These are phyloP conservation scores for Termitomyces sp. DNA, from an alignment of 768 basidiomycete species.

Conservation along the genomic window DNA sequence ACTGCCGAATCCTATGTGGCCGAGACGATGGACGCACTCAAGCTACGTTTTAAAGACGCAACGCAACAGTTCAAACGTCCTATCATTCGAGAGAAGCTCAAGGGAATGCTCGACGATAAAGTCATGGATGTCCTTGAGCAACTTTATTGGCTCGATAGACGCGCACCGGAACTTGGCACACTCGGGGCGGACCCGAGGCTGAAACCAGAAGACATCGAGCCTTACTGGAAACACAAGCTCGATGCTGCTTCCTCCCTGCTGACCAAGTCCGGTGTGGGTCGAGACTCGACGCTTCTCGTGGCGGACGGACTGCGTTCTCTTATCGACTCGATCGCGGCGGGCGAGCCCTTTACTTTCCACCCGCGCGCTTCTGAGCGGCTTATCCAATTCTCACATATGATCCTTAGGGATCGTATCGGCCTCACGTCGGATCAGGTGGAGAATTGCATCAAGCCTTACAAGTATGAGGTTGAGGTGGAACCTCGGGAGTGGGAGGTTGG, in stretches of 20 bases:
- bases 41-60: slow-evolving; percentile 84
- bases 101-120: slow-evolving; percentile 91
- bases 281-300: slow-evolving; percentile 91
- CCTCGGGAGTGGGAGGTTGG: slow-evolving; percentile 90
- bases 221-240: slow-evolving; percentile 95
- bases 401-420: slow-evolving; percentile 89
- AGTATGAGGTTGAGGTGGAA: slow-evolving; percentile 97
- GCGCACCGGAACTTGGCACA: slow-evolving; percentile 67
- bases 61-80: slow-evolving; percentile 86
- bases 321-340: slow-evolving; percentile 84
- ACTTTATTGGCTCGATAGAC: slow-evolving; percentile 94
- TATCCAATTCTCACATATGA: slow-evolving; percentile 88
- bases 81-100: slow-evolving; percentile 83
- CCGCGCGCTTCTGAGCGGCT: slow-evolving; percentile 87
- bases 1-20: slow-evolving; percentile 97
- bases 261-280: slow-evolving; percentile 94
- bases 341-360: slow-evolving; percentile 91
- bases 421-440: slow-evolving; percentile 98
- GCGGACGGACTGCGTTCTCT: slow-evolving; percentile 89
- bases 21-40: slow-evolving; percentile 92
- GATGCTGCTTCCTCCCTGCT: slow-evolving; percentile 90
- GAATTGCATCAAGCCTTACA: slow-evolving; percentile 99
- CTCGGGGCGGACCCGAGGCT: slow-evolving; percentile 70
- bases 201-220: slow-evolving; percentile 72
- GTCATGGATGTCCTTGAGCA: slow-evolving; percentile 97